Conservation (phyloP, 2,329 filamentous ascomycete species). For the Alternaria postmessia region DNA sequence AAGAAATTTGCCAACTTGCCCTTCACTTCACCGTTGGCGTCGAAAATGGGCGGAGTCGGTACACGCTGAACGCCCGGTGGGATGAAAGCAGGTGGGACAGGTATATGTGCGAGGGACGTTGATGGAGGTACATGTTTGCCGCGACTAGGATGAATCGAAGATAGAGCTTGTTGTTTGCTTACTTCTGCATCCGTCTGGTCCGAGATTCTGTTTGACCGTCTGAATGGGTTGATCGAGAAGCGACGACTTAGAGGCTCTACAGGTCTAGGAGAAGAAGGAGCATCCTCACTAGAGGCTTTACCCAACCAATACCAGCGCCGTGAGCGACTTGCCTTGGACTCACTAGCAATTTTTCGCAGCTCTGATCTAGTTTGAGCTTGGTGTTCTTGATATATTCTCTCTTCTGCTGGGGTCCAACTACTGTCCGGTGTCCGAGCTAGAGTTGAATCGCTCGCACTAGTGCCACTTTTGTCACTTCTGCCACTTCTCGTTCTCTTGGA, state of each 20-base stretch:
- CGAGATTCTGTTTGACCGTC: slow-evolving; percentile 26
- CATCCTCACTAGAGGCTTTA: slow-evolving; percentile 23
- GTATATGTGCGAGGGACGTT: slow-evolving; percentile 23
- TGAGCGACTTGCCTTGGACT: slow-evolving; percentile 14
- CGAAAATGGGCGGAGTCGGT: slow-evolving; percentile 37
- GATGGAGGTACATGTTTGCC: slow-evolving; percentile 1
- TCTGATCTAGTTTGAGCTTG: slow-evolving; percentile 19
- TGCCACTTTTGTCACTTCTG: background rate
- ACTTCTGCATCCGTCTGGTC: slow-evolving; percentile 11
- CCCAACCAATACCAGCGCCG: slow-evolving; percentile 34
- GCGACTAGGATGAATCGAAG: background rate
- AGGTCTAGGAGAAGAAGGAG: slow-evolving; percentile 12
- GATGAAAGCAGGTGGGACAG: slow-evolving; percentile 33
- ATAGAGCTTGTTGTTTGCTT: slow-evolving; percentile 11
- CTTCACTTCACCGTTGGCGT: slow-evolving; percentile 34
- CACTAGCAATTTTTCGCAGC: slow-evolving; percentile 26
- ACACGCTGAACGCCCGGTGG: slow-evolving; percentile 39
- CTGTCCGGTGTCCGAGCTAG: slow-evolving; percentile 17
- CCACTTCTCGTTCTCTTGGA: slow-evolving; percentile 20
- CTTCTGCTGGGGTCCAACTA: slow-evolving; percentile 11
- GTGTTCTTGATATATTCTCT: slow-evolving; percentile 14
- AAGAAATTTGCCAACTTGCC: slow-evolving; percentile 45
- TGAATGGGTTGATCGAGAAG: slow-evolving; percentile 30
- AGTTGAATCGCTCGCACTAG: slow-evolving; percentile 23
- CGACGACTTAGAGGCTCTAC: slow-evolving; percentile 4